phyloP scores from a whole-genome alignment of 768 basidiomycete species.

The Mycena galopus region DNA sequence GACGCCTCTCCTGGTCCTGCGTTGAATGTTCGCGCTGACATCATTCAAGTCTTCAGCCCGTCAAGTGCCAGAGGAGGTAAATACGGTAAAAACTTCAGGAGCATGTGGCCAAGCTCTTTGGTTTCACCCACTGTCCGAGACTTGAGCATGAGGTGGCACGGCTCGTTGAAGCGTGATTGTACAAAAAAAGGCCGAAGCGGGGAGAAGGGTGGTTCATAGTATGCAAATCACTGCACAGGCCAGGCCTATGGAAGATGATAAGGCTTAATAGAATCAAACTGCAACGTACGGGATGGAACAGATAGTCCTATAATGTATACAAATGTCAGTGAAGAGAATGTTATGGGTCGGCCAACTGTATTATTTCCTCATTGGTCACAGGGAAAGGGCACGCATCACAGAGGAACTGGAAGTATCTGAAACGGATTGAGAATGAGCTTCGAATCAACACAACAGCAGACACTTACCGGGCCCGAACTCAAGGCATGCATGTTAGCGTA shows the following conservation, averaged over 20 bases:
- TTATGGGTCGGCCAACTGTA: too few species aligned
- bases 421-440: not conserved
- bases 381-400: not conserved
- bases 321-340: not conserved
- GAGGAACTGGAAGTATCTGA: not conserved
- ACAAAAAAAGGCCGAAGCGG: too few species aligned
- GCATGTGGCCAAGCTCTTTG: not conserved
- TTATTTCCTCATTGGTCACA: not conserved
- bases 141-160: not conserved
- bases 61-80: not conserved
- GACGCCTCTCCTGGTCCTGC: too few species aligned
- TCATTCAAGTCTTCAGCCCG: not conserved
- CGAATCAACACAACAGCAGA: not conserved
- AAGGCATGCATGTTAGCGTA: too few species aligned
- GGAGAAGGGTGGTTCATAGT: not conserved
- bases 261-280: too few species aligned
- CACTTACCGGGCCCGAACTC: not conserved
- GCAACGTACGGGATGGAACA: not conserved
- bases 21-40: too few species aligned
- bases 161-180: not conserved
- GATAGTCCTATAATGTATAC: not conserved
- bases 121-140: not conserved
- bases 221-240: not conserved
- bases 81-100: not conserved
- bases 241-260: not conserved